phyloP scores from a whole-genome alignment of 2,329 filamentous ascomycete genomes.

The Calonectria ilicicola region DNA sequence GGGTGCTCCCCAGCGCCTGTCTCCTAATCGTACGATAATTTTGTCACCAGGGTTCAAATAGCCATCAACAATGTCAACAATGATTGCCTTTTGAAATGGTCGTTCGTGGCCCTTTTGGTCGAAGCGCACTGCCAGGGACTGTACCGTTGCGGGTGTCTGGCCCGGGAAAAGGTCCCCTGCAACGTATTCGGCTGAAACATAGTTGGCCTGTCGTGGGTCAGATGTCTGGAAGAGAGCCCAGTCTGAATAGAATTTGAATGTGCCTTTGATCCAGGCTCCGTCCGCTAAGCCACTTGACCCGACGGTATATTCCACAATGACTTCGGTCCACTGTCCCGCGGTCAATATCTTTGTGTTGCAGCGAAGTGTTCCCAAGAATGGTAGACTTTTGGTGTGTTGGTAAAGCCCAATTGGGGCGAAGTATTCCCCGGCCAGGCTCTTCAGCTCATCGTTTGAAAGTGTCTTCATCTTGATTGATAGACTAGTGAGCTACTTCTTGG shows the following conservation, averaged over 20 bases:
- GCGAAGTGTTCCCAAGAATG: slow-evolving; percentile 43
- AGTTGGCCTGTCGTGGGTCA: slow-evolving; percentile 44
- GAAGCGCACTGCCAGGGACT: slow-evolving; percentile 47
- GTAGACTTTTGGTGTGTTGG: slow-evolving; percentile 43
- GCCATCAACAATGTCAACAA: slow-evolving; percentile 51
- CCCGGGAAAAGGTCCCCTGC: slow-evolving; percentile 39
- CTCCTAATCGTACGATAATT: slow-evolving; percentile 48
- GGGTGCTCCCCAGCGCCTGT: slow-evolving; percentile 45
- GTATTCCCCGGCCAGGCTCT: slow-evolving; percentile 37
- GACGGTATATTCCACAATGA: slow-evolving; percentile 43
- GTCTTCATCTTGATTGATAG: background rate
- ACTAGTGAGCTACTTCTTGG: too few species aligned
- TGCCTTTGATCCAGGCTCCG: slow-evolving; percentile 53
- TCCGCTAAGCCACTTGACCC: slow-evolving; percentile 37
- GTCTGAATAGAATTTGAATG: slow-evolving; percentile 53
- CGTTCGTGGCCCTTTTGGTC: slow-evolving; percentile 53
- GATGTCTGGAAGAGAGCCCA: slow-evolving; percentile 51
- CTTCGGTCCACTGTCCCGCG: slow-evolving; percentile 47
- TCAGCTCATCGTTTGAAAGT: slow-evolving; percentile 34
- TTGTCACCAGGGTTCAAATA: slow-evolving; percentile 51
- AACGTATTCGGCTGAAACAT: slow-evolving; percentile 48
- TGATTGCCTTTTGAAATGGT: slow-evolving; percentile 53
- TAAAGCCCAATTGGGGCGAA: slow-evolving; percentile 44
- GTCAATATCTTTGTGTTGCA: slow-evolving; percentile 38
- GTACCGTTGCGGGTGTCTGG: slow-evolving; percentile 49